Base-by-base conservation (phyloP, 2,329 filamentous ascomycete species). In the Cladobotryum protrusum region DNA sequence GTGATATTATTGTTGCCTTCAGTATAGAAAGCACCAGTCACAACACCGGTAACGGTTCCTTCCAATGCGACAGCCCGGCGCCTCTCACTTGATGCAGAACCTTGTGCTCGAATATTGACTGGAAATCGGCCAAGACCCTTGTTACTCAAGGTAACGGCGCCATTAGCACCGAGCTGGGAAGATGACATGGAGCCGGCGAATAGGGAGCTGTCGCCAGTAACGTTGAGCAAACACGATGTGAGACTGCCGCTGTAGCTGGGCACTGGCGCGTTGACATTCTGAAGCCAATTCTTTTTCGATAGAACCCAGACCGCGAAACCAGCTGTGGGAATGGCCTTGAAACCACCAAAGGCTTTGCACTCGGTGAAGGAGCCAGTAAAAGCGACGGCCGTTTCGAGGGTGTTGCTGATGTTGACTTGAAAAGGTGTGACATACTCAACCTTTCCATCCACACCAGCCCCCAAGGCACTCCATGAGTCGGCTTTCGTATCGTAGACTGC, bases 251-350 rank as follows among this genome's bases (percentile, higher is more conserved):
- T 76, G 59, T 95, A 79, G 6, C 79, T 75, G 48, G 87, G 82
- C 32, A 83, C 76, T 7, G 79, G 70, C 6, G 81, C 72, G 34
- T 82, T 67, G 15, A 96, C 71, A 57, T 95, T 93, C 62, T 89
- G 82, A 14, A 99, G 75, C 93, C 93, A 99, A 63, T 93, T 93
- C 51, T 76, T 78, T 54, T 79, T 76, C 3, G 90, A 95, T 3
- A 88, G 88, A 7, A 97, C 85, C 93, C 93, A 99, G 35, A 97
- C 76, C 13, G 89, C 92, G 61, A 99, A 89, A 2, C 91, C 90
- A 45, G 81, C 69, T 1, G 83, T 86, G 8, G 77, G 61, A 24
- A 84, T 75, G 9, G 82, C 78, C 6, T 75, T 66, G 56, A 84
- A 84, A 55, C 74, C 74, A 34, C 73, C 81, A 58, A 89, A 92